A percentile compares a stretch with the other conserved stretches of the same genome.
Evolutionary conservation across 208 protist genomes (phyloP).

Genomic region (Leishmania mexicana): DNA sequence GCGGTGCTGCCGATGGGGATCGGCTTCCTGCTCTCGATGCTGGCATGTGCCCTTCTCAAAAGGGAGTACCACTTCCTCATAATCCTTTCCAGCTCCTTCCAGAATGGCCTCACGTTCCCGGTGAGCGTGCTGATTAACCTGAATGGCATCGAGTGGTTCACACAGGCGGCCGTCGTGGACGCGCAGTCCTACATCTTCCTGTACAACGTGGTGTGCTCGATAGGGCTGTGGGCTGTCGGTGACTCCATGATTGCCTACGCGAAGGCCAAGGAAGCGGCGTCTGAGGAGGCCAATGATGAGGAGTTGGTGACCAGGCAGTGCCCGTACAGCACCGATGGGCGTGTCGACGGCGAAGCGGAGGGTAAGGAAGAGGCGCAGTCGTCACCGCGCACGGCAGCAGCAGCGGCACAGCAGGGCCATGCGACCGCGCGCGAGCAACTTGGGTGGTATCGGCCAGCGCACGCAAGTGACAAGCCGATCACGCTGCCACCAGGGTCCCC

Average conservation of each 20-base stretch:
- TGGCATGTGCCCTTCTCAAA: slow-evolving; percentile 35
- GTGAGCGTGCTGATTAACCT: slow-evolving; percentile 60
- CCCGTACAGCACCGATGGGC: slow-evolving; percentile 8
- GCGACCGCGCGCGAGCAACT: slow-evolving; percentile 45
- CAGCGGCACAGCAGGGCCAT: slow-evolving; percentile 10
- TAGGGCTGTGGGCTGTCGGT: slow-evolving; percentile 59
- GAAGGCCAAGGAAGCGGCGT: slow-evolving; percentile 28
- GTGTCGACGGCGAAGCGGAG: slow-evolving; percentile 4
- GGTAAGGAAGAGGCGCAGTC: background rate
- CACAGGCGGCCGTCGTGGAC: slow-evolving; percentile 21
- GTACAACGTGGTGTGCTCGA: slow-evolving; percentile 70
- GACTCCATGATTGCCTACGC: slow-evolving; percentile 42
- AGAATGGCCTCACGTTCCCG: slow-evolving; percentile 71
- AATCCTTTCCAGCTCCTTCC: slow-evolving; percentile 66
- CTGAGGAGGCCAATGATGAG: slow-evolving; percentile 4
- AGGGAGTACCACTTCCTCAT: slow-evolving; percentile 56
- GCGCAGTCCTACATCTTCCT: slow-evolving; percentile 70
- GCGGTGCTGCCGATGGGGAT: slow-evolving; percentile 48
- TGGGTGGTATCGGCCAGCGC: slow-evolving; percentile 40
- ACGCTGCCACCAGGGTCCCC: slow-evolving; percentile 9
- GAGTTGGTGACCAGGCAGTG: background rate
- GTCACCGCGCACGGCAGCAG: slow-evolving; percentile 4
- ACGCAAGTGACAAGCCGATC: slow-evolving; percentile 31
- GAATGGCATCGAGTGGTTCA: slow-evolving; percentile 69
- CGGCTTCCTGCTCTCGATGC: slow-evolving; percentile 30